These are phyloP conservation scores for Fusarium sp. DNA, from an alignment of 2,329 filamentous ascomycete genomes.

Conservation along the genomic window DNA sequence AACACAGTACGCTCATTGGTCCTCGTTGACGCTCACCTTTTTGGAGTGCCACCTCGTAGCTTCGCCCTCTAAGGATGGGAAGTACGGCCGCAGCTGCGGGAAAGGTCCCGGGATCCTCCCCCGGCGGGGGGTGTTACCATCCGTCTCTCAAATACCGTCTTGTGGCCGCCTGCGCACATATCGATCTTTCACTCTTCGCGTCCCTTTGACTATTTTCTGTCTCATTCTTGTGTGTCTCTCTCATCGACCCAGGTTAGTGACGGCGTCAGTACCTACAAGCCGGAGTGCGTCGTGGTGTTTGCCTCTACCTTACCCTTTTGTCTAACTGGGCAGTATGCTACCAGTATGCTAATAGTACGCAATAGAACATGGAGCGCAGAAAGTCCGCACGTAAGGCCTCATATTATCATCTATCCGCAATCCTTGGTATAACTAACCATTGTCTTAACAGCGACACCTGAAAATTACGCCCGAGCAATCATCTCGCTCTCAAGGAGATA, in stretches of 20 bases:
- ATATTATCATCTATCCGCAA: background rate
- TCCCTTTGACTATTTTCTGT: background rate
- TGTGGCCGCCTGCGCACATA: background rate
- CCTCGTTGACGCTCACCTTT: background rate
- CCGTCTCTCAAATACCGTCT: background rate
- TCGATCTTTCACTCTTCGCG: background rate
- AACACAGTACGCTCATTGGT: background rate
- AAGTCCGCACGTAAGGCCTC: background rate
- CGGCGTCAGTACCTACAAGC: background rate
- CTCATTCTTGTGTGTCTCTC: background rate
- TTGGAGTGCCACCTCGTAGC: background rate
- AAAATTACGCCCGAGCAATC: slow-evolving; percentile 1
- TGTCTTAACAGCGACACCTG: background rate
- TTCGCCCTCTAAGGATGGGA: background rate
- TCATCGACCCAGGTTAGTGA: background rate
- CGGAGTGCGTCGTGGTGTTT: background rate
- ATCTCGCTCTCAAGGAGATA: background rate
- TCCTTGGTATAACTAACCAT: background rate
- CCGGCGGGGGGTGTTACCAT: background rate
- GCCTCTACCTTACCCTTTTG: background rate
- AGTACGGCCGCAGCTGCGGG: background rate
- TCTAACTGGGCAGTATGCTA: background rate
- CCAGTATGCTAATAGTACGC: background rate
- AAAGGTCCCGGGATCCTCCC: background rate
- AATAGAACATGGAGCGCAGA: background rate